These are phyloP conservation scores for Picea glauca DNA, from an alignment of 75 land plant genomes.

Conservation along the genomic window DNA sequence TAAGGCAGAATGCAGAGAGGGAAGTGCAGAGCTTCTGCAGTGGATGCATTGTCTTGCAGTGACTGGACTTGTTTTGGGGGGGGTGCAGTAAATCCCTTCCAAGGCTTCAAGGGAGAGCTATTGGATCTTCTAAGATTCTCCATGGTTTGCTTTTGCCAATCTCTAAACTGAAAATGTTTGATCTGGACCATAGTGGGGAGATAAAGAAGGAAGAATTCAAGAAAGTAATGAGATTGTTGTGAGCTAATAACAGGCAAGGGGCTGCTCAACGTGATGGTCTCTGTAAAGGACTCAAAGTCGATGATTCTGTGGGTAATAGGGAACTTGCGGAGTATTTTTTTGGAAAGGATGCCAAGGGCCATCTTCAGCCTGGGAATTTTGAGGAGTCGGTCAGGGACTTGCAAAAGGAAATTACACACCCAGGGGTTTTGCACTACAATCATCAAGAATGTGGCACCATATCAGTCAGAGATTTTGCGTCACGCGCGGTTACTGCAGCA, in stretches of 20 bases:
- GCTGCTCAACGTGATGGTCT: constrained; percentile 57
- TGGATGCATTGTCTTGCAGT: constrained; percentile 95
- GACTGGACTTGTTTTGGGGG: constrained; percentile 70
- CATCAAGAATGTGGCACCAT: constrained; percentile 47
- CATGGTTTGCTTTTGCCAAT: constrained; percentile 67
- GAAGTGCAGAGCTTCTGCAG: constrained; percentile 71
- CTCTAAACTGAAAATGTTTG: too few species aligned
- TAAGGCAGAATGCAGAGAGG: constrained; percentile 85
- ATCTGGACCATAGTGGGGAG: too few species aligned
- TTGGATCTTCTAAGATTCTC: constrained; percentile 66
- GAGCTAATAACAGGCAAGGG: constrained; percentile 64
- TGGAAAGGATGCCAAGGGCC: constrained; percentile 62
- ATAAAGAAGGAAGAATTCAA: constrained; percentile 86
- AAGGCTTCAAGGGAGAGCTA: constrained; percentile 37
- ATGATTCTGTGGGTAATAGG: constrained; percentile 59
- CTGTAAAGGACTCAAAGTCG: constrained; percentile 47
- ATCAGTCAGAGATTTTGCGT: constrained; percentile 81
- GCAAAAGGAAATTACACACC: constrained; percentile 66
- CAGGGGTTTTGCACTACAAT: constrained; percentile 89
- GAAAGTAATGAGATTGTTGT: constrained; percentile 77
- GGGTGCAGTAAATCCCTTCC: constrained; percentile 36
- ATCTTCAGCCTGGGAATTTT: constrained; percentile 49
- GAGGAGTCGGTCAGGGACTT: constrained; percentile 63
- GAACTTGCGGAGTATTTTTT: constrained; percentile 82
- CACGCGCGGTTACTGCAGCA: constrained; percentile 83